phyloP scores from a whole-genome alignment of 306 rosid genomes.

The Phaseolus lunatus region DNA sequence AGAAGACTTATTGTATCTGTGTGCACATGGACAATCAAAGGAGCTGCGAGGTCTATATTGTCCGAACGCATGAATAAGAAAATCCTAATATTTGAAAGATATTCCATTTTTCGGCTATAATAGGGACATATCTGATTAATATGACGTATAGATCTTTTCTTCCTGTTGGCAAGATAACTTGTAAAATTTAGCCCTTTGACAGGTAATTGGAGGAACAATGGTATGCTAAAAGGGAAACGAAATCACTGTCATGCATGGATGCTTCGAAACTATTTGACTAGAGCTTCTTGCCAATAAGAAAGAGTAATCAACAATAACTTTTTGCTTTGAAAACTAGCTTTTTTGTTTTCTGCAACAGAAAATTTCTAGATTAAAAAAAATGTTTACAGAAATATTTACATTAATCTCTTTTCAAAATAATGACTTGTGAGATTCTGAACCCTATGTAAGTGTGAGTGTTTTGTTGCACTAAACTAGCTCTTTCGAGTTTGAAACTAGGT shows the following conservation, averaged over 20 bases:
- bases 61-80: slow-evolving; percentile 40
- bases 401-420: too few relatives aligned
- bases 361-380: too few relatives aligned
- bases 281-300: slow-evolving; percentile 10
- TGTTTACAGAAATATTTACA: too few relatives aligned
- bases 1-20: slow-evolving; percentile 50
- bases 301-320: slow-evolving; percentile 33
- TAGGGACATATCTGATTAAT: slow-evolving; percentile 30
- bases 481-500: slow-evolving; percentile 13
- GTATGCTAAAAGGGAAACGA: slow-evolving; percentile 41
- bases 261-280: slow-evolving; percentile 40
- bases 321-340: slow-evolving; percentile 33
- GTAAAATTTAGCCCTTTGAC: slow-evolving; percentile 28
- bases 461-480: too few relatives aligned
- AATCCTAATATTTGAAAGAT: slow-evolving; percentile 23
- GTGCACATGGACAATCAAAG: slow-evolving; percentile 56
- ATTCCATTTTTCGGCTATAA: slow-evolving; percentile 40
- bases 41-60: slow-evolving; percentile 27
- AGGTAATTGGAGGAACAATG: slow-evolving; percentile 27
- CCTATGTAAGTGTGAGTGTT: too few relatives aligned
- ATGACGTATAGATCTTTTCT: slow-evolving; percentile 15
- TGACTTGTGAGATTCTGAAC: too few relatives aligned
- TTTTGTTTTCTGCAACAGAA: too few relatives aligned
- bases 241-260: slow-evolving; percentile 40
- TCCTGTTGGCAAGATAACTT: slow-evolving; percentile 33